These are phyloP conservation scores for Schizochytrium sp. DNA, from an alignment of 108 stramenopile genomes.

Conservation along the genomic window DNA sequence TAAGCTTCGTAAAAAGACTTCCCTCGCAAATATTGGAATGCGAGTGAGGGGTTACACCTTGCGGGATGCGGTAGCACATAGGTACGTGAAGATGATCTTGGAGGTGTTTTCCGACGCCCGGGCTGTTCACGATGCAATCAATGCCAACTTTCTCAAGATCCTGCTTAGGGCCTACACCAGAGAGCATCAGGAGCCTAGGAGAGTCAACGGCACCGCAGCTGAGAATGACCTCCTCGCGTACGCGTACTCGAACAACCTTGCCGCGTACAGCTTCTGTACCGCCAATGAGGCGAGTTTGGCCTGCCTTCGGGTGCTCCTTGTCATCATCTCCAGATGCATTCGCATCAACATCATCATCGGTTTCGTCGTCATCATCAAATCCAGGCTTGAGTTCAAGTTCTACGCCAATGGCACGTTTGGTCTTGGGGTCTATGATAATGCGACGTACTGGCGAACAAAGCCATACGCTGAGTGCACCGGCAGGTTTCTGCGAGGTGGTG, in stretches of 20 bases:
- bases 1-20: slow-evolving; percentile 61
- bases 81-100: slow-evolving; percentile 43
- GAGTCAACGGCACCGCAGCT: slow-evolving; percentile 67
- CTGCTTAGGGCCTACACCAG: slow-evolving; percentile 65
- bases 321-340: slow-evolving; percentile 23
- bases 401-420: slow-evolving; percentile 62
- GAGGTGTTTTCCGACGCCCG: slow-evolving; percentile 59
- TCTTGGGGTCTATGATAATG: slow-evolving; percentile 57
- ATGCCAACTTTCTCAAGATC: slow-evolving; percentile 67
- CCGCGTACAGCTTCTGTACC: slow-evolving; percentile 61
- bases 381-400: slow-evolving; percentile 66
- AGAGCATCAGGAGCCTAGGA: slow-evolving; percentile 68
- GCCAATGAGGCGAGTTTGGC: slow-evolving; percentile 22
- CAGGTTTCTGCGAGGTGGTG: neutral
- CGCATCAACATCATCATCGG: slow-evolving; percentile 20
- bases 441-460: slow-evolving; percentile 62
- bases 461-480: slow-evolving; percentile 34
- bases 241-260: slow-evolving; percentile 44
- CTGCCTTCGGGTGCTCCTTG: neutral
- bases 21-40: slow-evolving; percentile 64
- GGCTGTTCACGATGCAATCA: slow-evolving; percentile 62
- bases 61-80: slow-evolving; percentile 52
- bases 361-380: slow-evolving; percentile 63
- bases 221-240: slow-evolving; percentile 62
- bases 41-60: neutral